Evolutionary conservation across 345 rosid species (phyloP), one percentile per base, ranked within the genome.

Genomic region (Acer saccharum): DNA sequence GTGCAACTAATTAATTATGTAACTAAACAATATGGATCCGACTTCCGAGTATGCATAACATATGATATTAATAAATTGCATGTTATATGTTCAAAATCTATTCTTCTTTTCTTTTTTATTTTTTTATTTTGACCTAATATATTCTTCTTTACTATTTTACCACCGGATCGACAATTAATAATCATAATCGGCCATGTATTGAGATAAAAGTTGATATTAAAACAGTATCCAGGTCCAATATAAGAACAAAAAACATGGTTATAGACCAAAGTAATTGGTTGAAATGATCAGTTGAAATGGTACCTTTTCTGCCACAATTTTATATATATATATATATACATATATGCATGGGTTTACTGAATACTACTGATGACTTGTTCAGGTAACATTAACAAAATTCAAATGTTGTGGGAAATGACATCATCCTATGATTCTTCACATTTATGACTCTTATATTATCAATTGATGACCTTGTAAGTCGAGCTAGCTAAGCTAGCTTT

Each of bases 341-440:
- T 57, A n/a, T 14, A 35, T 72, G 46, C 7, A 18, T 62, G 68
- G 52, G 63, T 74, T 48, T 44, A 64, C 77, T 61, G 21, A 44
- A 61, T 25, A 52, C 43, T 52, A 60, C 64, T 60, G 64, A 60
- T 61, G 46, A n/a, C 20, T 44, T 4, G 41, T 43, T 61, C 46
- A 48, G 77, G 29, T 43, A 27, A 18, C 43, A 74, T 4, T 35
- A 35, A 44, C 12, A 29, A 61, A 74, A 10, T 46, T 17, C 29
- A 25, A 64, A 8, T 21, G 21, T n/a, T 9, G 77, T 64, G 43
- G 27, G 43, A 29, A 29, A 65, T 74, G 70, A 74, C 70, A 48
- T 64, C 69, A 74, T 25, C 60, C 8, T 32, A 74, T 17, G 35
- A 62, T 57, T 58, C 76, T 62, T 73, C 25, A 16, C n/a, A 54